Conservation (phyloP, 495 filamentous ascomycete species). For the Penicillium macrosclerotiorum region DNA sequence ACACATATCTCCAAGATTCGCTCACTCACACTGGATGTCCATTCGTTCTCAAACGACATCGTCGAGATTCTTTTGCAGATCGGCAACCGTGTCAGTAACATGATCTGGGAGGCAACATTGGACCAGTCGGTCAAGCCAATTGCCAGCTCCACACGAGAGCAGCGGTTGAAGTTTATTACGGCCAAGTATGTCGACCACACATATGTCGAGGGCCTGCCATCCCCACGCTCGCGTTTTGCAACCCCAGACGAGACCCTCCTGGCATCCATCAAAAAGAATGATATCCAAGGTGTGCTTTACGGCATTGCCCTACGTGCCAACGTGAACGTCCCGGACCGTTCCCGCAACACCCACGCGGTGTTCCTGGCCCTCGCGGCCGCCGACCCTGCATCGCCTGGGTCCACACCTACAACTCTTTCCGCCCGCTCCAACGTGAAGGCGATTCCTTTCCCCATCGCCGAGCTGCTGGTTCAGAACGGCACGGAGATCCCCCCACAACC, state of each 20-base stretch:
- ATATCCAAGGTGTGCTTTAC: constrained; percentile 87
- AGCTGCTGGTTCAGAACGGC: constrained; percentile 91
- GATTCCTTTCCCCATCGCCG: constrained; percentile 78
- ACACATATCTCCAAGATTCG: constrained; percentile 98
- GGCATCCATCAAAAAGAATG: constrained; percentile 91
- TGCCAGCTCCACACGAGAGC: constrained; percentile 77
- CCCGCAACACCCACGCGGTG: constrained; percentile 80
- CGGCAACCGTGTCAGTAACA: constrained; percentile 92
- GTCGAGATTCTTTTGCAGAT: constrained; percentile 90
- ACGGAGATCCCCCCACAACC: constrained; percentile 75
- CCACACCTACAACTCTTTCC: constrained; percentile 40
- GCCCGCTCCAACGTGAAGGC: constrained; percentile 33
- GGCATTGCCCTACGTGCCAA: constrained; percentile 85
- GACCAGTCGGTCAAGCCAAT: constrained; percentile 69
- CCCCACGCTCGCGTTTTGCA: constrained; percentile 70
- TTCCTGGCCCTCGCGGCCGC: constrained; percentile 93
- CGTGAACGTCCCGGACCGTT: constrained; percentile 83
- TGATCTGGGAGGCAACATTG: constrained; percentile 90
- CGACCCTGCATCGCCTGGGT: constrained; percentile 74
- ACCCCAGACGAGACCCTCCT: constrained; percentile 87
- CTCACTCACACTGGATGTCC: constrained; percentile 91
- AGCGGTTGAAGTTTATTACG: constrained; percentile 88
- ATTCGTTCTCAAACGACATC: constrained; percentile 92
- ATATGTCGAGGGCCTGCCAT: constrained; percentile 74
- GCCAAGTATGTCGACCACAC: constrained; percentile 86